These are phyloP conservation scores for Blastomyces silverae DNA, from an alignment of 2,329 filamentous ascomycete genomes.

Conservation along the genomic window DNA sequence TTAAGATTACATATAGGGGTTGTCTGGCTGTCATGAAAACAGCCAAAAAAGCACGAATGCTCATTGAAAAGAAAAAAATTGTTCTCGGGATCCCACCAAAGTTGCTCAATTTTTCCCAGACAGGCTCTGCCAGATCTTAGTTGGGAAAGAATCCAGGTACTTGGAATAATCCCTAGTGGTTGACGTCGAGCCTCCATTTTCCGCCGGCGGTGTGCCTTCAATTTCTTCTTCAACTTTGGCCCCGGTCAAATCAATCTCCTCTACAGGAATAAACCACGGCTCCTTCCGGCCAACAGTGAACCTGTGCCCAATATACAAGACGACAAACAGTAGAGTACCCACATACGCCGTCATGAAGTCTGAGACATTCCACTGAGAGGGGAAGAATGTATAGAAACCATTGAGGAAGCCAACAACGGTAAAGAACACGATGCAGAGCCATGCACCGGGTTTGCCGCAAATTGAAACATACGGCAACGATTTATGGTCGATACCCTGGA, in stretches of 20 bases:
- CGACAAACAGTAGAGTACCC: neutral
- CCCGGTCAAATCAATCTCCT: neutral
- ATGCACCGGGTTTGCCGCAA: neutral
- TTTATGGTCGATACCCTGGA: slow-evolving; percentile 1
- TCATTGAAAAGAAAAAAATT: neutral
- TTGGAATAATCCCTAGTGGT: neutral
- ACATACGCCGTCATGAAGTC: neutral
- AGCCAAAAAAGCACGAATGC: neutral
- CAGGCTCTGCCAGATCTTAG: slow-evolving; percentile 1
- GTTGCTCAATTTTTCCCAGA: slow-evolving; percentile 8
- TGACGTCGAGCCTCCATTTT: neutral
- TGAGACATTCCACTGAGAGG: slow-evolving; percentile 2
- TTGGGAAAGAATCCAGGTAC: slow-evolving; percentile 8
- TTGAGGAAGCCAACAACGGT: slow-evolving; percentile 1
- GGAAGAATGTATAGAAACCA: slow-evolving; percentile 2
- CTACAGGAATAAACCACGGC: neutral
- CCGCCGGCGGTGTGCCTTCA: neutral
- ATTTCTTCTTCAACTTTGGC: neutral
- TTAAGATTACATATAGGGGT: neutral
- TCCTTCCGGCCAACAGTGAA: neutral
- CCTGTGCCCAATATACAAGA: neutral
- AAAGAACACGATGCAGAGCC: slow-evolving; percentile 1
- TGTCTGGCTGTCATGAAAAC: neutral
- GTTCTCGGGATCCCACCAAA: neutral
- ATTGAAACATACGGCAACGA: neutral